Evolutionary conservation across 768 basidiomycete genomes (phyloP), one percentile per base, ranked within the genome.

Genomic region (Daedaleopsis nitida): DNA sequence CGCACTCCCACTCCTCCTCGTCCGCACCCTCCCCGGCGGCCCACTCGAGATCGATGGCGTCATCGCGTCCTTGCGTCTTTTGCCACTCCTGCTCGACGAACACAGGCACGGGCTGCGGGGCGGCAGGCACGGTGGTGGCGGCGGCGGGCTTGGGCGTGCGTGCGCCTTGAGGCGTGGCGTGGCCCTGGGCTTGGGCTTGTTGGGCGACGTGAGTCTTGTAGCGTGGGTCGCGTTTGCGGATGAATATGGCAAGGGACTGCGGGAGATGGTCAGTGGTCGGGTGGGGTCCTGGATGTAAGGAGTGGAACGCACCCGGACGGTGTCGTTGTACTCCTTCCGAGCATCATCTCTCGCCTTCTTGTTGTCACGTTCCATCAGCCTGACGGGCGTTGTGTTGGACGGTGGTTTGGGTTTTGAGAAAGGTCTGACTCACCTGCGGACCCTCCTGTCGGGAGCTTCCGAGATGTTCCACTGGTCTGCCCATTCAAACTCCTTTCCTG

Each of bases 361-460:
- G 74, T 99, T 98, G 65, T 98, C 97, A 68, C 88, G 92, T 71
- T 98, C 97, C 91, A 98, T 95, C 49, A 94, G 69, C 67, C 92
- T 93, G 37, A 11, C 34, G 17, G 9, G 39, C 12, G 8, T 43
- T 50, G 35, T 43, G 48, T 21, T 51, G 6, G 24, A 62, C 65
- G 47, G 58, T 27, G 21, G 32, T 11, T 55, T 10, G 21, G n/a
- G 37, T 5, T 34, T 45, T 14, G 21, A 37, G 19, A 27, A 39
- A 12, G 7, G 23, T n/a, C 19, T 16, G 5, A 66, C 78, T 34
- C 59, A 89, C 86, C 97, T 84, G 69, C 94, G 82, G 43, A 91
- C 83, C 27, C 87, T 84, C 19, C 97, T 80, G 73, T 98, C 96
- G 3, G 93, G 92, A 1, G 93, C 96, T 60, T 96, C 90, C 7